These are phyloP conservation scores for Fusarium buharicum DNA, from an alignment of 2,329 filamentous ascomycete species.

Conservation along the genomic window DNA sequence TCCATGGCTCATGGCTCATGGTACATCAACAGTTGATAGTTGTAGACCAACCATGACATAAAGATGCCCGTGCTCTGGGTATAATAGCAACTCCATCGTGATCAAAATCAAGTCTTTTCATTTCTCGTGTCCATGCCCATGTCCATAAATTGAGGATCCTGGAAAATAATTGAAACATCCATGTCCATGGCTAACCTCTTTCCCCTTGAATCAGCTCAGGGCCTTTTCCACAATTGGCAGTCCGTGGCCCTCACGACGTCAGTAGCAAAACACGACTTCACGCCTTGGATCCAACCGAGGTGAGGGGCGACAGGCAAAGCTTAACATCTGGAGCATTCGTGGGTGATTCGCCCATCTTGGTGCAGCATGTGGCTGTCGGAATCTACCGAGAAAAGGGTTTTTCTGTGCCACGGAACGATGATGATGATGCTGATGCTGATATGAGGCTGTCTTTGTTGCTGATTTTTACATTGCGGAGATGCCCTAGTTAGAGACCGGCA, in stretches of 20 bases:
- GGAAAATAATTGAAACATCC: slow-evolving; percentile 20
- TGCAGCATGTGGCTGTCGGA: slow-evolving; percentile 31
- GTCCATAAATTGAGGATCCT: slow-evolving; percentile 28
- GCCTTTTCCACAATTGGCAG: slow-evolving; percentile 40
- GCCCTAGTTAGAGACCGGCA: slow-evolving; percentile 24
- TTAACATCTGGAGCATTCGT: slow-evolving; percentile 33
- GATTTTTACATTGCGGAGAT: slow-evolving; percentile 35
- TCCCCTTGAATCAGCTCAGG: slow-evolving; percentile 41
- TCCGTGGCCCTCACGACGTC: slow-evolving; percentile 38
- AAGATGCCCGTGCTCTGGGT: neutral
- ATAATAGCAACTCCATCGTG: neutral
- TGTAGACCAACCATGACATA: neutral
- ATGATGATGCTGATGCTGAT: slow-evolving; percentile 17
- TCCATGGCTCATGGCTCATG: neutral
- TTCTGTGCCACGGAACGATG: slow-evolving; percentile 9
- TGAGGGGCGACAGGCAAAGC: slow-evolving; percentile 29
- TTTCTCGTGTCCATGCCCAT: slow-evolving; percentile 31
- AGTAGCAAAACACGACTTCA: slow-evolving; percentile 25
- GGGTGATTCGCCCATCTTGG: slow-evolving; percentile 26
- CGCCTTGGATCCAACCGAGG: slow-evolving; percentile 21
- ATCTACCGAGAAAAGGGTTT: slow-evolving; percentile 27
- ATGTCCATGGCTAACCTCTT: slow-evolving; percentile 30
- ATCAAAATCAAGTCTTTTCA: slow-evolving; percentile 15
- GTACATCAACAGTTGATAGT: neutral
- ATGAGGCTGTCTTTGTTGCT: slow-evolving; percentile 30